Conservation (phyloP, 2,329 filamentous ascomycete species). For the Aspergillus sp. region DNA sequence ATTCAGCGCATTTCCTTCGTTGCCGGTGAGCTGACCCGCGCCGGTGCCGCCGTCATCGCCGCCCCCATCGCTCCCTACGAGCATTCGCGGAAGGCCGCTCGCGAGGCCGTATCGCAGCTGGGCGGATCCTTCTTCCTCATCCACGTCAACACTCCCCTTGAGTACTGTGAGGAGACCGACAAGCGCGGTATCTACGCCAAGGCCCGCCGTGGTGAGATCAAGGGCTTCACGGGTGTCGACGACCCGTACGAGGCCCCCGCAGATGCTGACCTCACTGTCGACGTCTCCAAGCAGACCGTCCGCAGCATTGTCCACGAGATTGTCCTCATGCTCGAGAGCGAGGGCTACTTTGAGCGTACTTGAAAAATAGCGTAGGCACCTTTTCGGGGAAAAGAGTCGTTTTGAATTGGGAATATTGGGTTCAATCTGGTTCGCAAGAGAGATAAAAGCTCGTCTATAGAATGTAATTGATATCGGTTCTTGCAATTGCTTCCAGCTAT, state of each 20-base stretch:
- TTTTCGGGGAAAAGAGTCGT: not conserved
- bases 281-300: conserved; percentile 77
- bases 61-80: conserved; percentile 94
- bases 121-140: conserved; percentile 92
- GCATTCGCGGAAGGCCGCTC: conserved; percentile 63
- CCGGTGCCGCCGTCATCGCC: conserved; percentile 89
- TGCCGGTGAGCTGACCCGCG: conserved; percentile 83
- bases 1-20: conserved; percentile 95
- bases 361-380: conserved; percentile 12
- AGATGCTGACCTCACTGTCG: conserved; percentile 77
- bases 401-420: conserved; percentile 2
- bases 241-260: conserved; percentile 84
- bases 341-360: conserved; percentile 69
- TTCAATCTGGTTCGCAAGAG: no score
- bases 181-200: conserved; percentile 80
- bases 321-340: conserved; percentile 79
- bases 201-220: conserved; percentile 82
- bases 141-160: conserved; percentile 86
- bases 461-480: not conserved
- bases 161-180: conserved; percentile 91
- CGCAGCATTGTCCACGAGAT: conserved; percentile 96
- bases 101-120: conserved; percentile 63
- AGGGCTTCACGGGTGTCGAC: conserved; percentile 96
- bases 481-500: no score
- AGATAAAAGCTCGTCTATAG: conserved; percentile 1